Conservation (phyloP, 2,329 filamentous ascomycete species). For the Colletotrichum falcatum region DNA sequence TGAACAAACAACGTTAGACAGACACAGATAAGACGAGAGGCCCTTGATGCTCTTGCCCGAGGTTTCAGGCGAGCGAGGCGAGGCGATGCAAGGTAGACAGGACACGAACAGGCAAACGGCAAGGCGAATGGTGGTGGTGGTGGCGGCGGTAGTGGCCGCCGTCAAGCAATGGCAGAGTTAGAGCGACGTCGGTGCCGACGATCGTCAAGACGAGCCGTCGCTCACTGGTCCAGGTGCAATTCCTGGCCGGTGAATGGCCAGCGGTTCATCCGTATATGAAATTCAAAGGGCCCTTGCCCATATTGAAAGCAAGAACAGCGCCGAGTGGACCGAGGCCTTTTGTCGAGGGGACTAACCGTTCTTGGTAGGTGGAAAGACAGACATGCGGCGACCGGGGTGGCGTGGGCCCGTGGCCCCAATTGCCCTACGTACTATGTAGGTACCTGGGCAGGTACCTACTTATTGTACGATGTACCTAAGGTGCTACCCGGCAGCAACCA, state of each 20-base stretch:
- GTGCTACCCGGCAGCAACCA: no score
- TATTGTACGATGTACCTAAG: no score
- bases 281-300: slow-evolving; percentile 7
- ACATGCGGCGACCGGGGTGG: slow-evolving; percentile 37
- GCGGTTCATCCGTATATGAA: slow-evolving; percentile 17
- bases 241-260: slow-evolving; percentile 19
- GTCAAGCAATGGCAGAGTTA: slow-evolving; percentile 18
- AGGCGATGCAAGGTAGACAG: neutral
- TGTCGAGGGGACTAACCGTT: slow-evolving; percentile 44
- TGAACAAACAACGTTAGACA: neutral
- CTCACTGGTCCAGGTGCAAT: slow-evolving; percentile 22
- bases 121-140: slow-evolving; percentile 4
- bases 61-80: neutral
- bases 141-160: neutral
- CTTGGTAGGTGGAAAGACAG: slow-evolving; percentile 48
- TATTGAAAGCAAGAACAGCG: slow-evolving; percentile 35
- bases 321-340: slow-evolving; percentile 42
- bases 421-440: no score
- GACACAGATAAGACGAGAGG: neutral
- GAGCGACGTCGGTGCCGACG: slow-evolving; percentile 38
- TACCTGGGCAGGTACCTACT: no score
- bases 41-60: neutral
- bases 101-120: neutral
- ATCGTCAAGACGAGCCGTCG: slow-evolving; percentile 37
- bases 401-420: slow-evolving; percentile 27